Conservation (phyloP, 768 basidiomycete species). For the Phlebiopsis gigantea region DNA sequence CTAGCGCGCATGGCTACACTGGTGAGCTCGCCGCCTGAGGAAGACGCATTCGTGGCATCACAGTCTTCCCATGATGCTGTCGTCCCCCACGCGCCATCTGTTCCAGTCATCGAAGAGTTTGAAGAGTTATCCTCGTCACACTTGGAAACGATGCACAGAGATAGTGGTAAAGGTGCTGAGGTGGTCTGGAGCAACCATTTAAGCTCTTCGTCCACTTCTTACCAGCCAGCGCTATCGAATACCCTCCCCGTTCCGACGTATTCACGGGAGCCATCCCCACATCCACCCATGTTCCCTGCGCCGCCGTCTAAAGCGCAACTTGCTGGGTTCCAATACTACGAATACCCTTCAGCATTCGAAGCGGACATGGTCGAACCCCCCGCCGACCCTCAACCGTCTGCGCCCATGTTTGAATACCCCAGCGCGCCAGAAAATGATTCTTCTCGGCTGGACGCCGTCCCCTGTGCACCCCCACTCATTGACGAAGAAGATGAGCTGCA, state of each 20-base stretch:
- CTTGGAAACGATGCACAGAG: constrained; percentile 1
- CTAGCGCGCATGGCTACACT: constrained; percentile 27
- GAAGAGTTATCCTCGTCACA: constrained; percentile 7
- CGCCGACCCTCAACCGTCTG: constrained; percentile 15
- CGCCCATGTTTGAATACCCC: constrained; percentile 20
- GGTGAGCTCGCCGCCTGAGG: constrained; percentile 21
- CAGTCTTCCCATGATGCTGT: not conserved
- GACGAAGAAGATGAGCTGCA: constrained; percentile 14
- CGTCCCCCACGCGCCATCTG: constrained; percentile 1
- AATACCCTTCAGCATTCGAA: constrained; percentile 25
- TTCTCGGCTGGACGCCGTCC: not conserved
- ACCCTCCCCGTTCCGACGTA: constrained; percentile 10
- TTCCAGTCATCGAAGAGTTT: constrained; percentile 18
- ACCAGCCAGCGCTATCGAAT: not conserved
- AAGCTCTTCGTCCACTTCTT: not conserved
- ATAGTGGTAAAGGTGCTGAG: not conserved
- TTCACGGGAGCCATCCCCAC: constrained; percentile 13
- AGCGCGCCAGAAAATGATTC: constrained; percentile 11
- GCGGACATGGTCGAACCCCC: constrained; percentile 18
- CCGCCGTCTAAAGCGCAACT: constrained; percentile 21
- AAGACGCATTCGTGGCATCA: not conserved
- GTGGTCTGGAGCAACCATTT: not conserved
- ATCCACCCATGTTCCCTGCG: constrained; percentile 17
- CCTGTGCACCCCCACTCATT: constrained; percentile 12
- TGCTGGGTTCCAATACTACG: constrained; percentile 21